Base-by-base conservation (phyloP, 1,284 basidiomycete species). In the Apiotrichum gamsii region DNA sequence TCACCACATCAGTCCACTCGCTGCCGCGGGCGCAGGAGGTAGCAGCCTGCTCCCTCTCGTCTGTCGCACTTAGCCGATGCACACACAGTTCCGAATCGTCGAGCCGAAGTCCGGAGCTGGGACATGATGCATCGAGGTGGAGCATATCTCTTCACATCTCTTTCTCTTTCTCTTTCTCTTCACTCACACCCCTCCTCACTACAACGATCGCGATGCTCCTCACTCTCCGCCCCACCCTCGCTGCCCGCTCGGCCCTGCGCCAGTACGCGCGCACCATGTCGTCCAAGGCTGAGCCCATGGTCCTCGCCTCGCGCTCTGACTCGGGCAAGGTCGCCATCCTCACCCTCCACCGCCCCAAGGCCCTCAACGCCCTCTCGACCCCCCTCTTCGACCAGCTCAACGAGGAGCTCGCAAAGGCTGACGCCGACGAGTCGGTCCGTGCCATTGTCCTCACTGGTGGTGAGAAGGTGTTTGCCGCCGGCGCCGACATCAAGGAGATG, bases 301-400 rank as follows among this genome's bases (percentile, higher is more conserved):
- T 74, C 49, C 55, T 74, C 43, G 40, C 68, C 14, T 54, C 62
- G 24, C 54, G 64, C 35, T 67, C 63, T 11, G 47, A 47, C 4
- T 59, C 60, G 14, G 64, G 69, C 20, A 81, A 81, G 42, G 90
- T 98, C 43, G 78, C 82, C 9, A 84, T 96, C 59, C 82, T 99
- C 70, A 90, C 87, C 14, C 80, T 99, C 64, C 96, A 99, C 77
- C 80, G 94, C 47, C 94, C 95, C 41, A 96, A 95, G 67, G 90
- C 90, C 21, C 79, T 97, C 61, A 97, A 98, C 70, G 94, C 95
- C 31, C 77, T 98, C 52, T 87, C 80, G 63, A 79, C 83, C 10
- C 84, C 87, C 8, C 76, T 94, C 50, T 84, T 91, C 67, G 72
- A 73, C 18, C 83, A 88, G 64, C 78, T 95, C 43, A 87, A 89